Evolutionary conservation across 192 early-diverging fungal genomes (phyloP).

Genomic region (Coemansia sp.): DNA sequence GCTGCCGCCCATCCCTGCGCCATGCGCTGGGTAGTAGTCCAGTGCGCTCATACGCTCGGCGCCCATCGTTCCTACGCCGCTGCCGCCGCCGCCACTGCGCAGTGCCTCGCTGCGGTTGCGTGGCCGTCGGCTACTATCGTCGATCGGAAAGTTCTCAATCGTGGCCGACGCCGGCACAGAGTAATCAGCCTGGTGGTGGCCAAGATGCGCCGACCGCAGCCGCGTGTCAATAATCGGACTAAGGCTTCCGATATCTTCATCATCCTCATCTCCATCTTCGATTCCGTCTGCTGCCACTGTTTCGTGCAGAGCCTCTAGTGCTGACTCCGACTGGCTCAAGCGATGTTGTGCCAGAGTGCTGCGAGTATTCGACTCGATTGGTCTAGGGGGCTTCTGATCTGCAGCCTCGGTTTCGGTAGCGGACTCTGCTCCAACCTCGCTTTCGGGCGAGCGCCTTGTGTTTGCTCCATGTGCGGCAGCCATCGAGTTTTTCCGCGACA

Average conservation of each 20-base stretch:
- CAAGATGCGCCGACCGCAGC: not conserved
- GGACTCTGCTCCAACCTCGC: conserved; percentile 3
- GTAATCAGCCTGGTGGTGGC: conserved; percentile 25
- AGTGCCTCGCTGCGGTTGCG: conserved; percentile 32
- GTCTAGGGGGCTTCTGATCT: not conserved
- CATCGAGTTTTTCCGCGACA: conserved; percentile 43
- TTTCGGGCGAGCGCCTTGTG: not conserved
- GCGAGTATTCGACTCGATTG: not conserved
- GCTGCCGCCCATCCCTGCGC: not conserved
- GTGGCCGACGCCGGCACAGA: conserved; percentile 38
- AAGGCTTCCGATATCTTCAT: not conserved
- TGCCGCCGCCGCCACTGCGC: conserved; percentile 4
- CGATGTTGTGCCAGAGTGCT: conserved; percentile 30
- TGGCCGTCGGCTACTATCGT: conserved; percentile 12
- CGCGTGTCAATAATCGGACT: conserved; percentile 7
- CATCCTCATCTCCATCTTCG: not conserved
- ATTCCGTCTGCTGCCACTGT: conserved; percentile 6
- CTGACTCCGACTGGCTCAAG: conserved; percentile 52
- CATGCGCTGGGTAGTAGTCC: conserved; percentile 26
- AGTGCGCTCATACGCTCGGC: conserved; percentile 29
- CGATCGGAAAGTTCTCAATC: conserved; percentile 24
- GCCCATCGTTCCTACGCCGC: not conserved
- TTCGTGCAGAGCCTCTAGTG: conserved; percentile 47
- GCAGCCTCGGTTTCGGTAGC: conserved; percentile 19
- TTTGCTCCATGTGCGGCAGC: conserved; percentile 8